phyloP scores from a whole-genome alignment of 169 alveolate species.

The Cryptosporidium tyzzeri region DNA sequence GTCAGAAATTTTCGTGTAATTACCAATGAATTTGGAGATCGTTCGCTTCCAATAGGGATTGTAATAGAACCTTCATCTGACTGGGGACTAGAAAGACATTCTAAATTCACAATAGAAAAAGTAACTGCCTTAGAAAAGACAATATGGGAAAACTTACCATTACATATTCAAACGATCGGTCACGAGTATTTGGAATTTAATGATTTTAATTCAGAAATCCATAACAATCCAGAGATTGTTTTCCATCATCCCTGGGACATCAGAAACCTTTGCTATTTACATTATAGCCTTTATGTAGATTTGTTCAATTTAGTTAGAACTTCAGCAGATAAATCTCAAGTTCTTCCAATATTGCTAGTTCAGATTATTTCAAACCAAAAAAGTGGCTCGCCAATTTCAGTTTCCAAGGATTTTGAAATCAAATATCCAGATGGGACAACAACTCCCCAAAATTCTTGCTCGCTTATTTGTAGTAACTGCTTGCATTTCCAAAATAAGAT shows the following conservation, averaged over 20 bases:
- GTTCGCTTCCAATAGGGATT: conserved; percentile 26
- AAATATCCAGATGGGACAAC: conserved; percentile 11
- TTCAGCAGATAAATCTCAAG: neutral
- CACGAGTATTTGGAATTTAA: conserved; percentile 51
- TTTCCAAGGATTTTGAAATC: conserved; percentile 9
- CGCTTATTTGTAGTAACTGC: neutral
- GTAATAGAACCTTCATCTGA: conserved; percentile 29
- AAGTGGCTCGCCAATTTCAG: conserved; percentile 3
- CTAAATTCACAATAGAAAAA: neutral
- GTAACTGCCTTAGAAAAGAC: neutral
- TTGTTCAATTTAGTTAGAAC: conserved; percentile 39
- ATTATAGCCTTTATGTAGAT: conserved; percentile 62
- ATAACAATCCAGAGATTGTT: neutral
- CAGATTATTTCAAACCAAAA: conserved; percentile 8
- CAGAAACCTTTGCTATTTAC: conserved; percentile 42
- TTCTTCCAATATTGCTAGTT: conserved; percentile 21
- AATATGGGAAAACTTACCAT: conserved; percentile 31
- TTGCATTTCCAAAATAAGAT: neutral
- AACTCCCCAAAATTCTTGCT: neutral
- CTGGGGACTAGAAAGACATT: conserved; percentile 71
- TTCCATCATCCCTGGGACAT: conserved; percentile 51
- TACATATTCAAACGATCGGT: conserved; percentile 44
- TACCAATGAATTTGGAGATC: neutral
- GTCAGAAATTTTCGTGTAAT: conserved; percentile 41
- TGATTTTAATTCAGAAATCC: neutral